A percentile compares a stretch with the other conserved stretches of the same genome.
phyloP scores from a whole-genome alignment of 768 basidiomycete genomes.

The Suillus americanus region DNA sequence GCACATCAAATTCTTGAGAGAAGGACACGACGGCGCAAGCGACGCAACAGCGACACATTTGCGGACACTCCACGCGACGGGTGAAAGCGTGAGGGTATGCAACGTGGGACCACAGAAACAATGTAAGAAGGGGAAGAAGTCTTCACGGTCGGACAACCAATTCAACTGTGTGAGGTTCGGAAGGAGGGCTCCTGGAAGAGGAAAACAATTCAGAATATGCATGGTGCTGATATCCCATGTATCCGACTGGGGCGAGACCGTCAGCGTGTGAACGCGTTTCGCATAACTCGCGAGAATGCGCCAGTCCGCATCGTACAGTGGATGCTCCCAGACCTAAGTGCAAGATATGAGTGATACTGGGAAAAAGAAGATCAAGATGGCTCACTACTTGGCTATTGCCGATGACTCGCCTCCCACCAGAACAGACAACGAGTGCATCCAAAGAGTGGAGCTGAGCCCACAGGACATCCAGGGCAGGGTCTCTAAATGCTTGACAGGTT shows the following conservation, averaged over 20 bases:
- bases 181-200: conserved; percentile 15
- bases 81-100: neutral
- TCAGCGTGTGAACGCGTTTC: neutral
- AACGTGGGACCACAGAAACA: neutral
- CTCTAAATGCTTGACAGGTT: conserved; percentile 3
- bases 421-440: conserved; percentile 6
- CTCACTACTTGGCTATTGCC: neutral
- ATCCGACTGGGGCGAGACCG: neutral
- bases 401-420: neutral
- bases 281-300: neutral
- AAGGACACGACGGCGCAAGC: neutral
- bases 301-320: conserved; percentile 3
- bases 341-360: neutral
- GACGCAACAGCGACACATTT: neutral
- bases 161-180: conserved; percentile 23
- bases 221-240: neutral
- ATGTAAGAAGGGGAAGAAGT: neutral
- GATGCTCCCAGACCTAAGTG: neutral
- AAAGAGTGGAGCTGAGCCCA: conserved; percentile 9
- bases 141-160: conserved; percentile 12
- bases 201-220: neutral
- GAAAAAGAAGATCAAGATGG: neutral
- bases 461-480: conserved; percentile 1
- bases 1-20: neutral
- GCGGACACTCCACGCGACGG: neutral